These are phyloP conservation scores for Brassica carinata DNA, from an alignment of 345 rosid species.

Conservation along the genomic window DNA sequence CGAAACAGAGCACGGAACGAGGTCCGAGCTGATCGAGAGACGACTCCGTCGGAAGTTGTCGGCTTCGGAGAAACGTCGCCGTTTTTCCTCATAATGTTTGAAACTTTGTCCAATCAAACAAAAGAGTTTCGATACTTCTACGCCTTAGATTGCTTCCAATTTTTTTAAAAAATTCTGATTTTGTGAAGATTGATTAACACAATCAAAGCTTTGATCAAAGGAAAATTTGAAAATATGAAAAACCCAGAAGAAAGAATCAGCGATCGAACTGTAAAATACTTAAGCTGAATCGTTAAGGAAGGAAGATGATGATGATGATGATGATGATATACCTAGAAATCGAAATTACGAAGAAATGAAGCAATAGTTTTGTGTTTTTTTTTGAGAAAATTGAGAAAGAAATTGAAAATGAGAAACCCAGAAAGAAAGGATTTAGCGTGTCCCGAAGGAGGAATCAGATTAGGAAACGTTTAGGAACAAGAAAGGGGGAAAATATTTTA, in stretches of 20 bases:
- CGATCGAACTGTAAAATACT: constrained; percentile 7
- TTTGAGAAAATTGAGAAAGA: neutral
- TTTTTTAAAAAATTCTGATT: neutral
- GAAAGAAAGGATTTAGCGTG: neutral
- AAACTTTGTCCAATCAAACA: constrained; percentile 3
- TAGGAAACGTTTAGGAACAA: constrained; percentile 37
- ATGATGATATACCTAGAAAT: neutral
- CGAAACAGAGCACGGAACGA: constrained; percentile 78
- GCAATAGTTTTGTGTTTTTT: neutral
- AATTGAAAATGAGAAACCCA: neutral
- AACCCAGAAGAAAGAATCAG: constrained; percentile 28
- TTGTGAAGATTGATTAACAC: neutral
- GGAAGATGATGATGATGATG: neutral
- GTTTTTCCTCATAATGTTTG: constrained; percentile 61
- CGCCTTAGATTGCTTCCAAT: neutral
- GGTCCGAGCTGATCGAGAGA: constrained; percentile 64
- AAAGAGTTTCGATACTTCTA: neutral
- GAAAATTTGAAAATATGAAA: neutral
- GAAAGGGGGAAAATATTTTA: constrained; percentile 21
- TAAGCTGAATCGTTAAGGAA: constrained; percentile 21
- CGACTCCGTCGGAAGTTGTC: constrained; percentile 39
- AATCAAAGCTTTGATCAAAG: constrained; percentile 15
- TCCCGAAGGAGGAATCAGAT: constrained; percentile 27
- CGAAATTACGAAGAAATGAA: neutral
- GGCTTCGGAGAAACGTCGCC: constrained; percentile 51